A percentile compares a stretch with the other conserved stretches of the same genome.
phyloP scores from a whole-genome alignment of 257 asterid species.

The Fraxinus excelsior region DNA sequence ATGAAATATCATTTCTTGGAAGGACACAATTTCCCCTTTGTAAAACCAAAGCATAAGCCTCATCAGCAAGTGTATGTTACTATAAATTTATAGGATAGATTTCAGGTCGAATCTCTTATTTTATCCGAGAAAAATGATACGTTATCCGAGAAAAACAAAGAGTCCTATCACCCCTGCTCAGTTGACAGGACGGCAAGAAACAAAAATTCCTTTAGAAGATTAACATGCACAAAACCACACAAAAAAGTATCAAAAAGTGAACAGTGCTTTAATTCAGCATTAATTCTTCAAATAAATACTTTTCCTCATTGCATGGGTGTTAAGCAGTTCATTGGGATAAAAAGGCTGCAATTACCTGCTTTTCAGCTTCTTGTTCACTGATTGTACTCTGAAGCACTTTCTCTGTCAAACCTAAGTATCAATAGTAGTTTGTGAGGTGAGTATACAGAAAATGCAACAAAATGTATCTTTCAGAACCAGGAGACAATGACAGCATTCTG shows the following conservation, averaged over 20 bases:
- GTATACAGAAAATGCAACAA: slow-evolving; percentile 10
- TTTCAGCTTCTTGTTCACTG: slow-evolving; percentile 84
- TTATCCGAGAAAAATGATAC: background rate
- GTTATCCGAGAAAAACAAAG: background rate
- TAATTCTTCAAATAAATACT: background rate
- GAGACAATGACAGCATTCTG: background rate
- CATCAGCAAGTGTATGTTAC: no score
- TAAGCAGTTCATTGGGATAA: slow-evolving; percentile 17
- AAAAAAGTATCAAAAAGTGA: no score
- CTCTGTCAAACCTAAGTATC: slow-evolving; percentile 72
- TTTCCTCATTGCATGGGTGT: slow-evolving; percentile 1
- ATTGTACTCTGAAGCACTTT: slow-evolving; percentile 77
- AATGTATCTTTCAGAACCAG: background rate
- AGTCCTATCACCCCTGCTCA: background rate
- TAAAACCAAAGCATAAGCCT: no score
- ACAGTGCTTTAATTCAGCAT: background rate
- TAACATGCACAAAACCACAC: no score
- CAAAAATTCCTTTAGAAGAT: no score
- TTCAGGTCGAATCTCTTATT: no score
- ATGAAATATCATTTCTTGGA: background rate
- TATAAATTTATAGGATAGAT: no score
- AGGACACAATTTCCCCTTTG: no score
- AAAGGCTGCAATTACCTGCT: slow-evolving; percentile 55
- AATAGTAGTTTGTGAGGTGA: slow-evolving; percentile 27
- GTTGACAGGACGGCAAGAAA: no score